phyloP scores from a whole-genome alignment of 2,329 filamentous ascomycete species.

The Calycina herbarum region DNA sequence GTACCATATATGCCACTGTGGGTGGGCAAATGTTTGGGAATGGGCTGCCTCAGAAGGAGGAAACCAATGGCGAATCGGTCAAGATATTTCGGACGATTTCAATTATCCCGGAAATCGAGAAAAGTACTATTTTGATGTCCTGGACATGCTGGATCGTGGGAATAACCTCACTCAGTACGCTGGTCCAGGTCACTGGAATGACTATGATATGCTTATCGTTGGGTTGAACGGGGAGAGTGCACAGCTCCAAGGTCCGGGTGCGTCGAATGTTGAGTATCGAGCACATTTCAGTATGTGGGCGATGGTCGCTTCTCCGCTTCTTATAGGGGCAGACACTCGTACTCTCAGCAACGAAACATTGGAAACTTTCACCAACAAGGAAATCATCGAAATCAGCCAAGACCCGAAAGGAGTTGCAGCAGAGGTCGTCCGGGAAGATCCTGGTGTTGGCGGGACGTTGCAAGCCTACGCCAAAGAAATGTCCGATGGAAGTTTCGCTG shows the following conservation, averaged over 20 bases:
- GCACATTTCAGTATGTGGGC: constrained; percentile 32
- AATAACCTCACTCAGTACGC: constrained; percentile 46
- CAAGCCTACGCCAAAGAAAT: constrained; percentile 28
- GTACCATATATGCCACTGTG: constrained; percentile 55
- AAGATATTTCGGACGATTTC: constrained; percentile 42
- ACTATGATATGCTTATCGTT: constrained; percentile 38
- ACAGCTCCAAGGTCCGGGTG: constrained; percentile 44
- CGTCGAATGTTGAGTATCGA: constrained; percentile 34
- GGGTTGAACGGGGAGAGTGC: constrained; percentile 26
- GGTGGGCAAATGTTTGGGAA: constrained; percentile 46
- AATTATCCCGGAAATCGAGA: constrained; percentile 29
- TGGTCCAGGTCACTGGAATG: constrained; percentile 51
- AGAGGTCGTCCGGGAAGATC: constrained; percentile 15
- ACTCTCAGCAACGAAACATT: constrained; percentile 20
- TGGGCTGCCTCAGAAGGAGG: constrained; percentile 41
- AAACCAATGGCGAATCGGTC: constrained; percentile 49
- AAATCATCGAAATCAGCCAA: constrained; percentile 42
- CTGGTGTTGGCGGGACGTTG: constrained; percentile 8
- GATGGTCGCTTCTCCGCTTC: constrained; percentile 27
- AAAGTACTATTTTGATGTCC: constrained; percentile 29
- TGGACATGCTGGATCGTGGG: constrained; percentile 51
- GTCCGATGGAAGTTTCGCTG: constrained; percentile 26
- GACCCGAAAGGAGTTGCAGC: constrained; percentile 34
- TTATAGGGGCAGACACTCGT: constrained; percentile 30
- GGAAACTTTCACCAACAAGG: constrained; percentile 30